Evolutionary conservation across 2,329 filamentous ascomycete genomes (phyloP), one percentile per base, ranked within the genome.

Genomic region (Trichoderma sp.): DNA sequence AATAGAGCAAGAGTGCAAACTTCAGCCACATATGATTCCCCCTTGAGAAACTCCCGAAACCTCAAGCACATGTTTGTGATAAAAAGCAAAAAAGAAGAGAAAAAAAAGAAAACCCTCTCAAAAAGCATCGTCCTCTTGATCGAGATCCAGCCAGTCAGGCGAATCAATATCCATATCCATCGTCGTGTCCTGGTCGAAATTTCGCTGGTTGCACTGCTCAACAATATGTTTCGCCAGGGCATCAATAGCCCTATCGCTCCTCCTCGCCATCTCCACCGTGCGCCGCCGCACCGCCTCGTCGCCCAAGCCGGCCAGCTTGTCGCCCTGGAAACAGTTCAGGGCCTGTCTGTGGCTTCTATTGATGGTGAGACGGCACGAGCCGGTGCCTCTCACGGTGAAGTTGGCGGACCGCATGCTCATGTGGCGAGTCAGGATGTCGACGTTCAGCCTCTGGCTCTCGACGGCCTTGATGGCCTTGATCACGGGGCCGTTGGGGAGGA

Each of bases 381-480:
- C 58, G 15, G 13, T n/a, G 48, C 27, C 39, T 22, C 35, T 65
- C 27, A 35, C n/a, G 27, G 61, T 45, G 9, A 65, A 15, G 17
- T 29, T 13, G 2, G 29, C 12, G 35, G 19, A 29, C 4, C 35
- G 22, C 17, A 25, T 69, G 1, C 15, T 42, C 58, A 61, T 61
- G 57, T 72, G 64, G 5, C 34, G 58, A 39, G 73, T 75, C 50
- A 73, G 71, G n/a, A 82, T 74, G 3, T 79, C 68, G 63, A 84
- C 68, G 8, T 70, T 70, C 17, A 84, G 69, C 65, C 74, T 75
- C 67, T 79, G 78, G 65, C 78, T 77, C 12, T 76, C 74, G 6
- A 83, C 69, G 0, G 68, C 54, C 19, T 71, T 69, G 27, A 83
- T 72, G 4, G 77, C 76, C 1, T 70, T 19, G 15, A 77, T 69